Conservation (phyloP, 139 green algal species). For the Pycnococcus provasolii region DNA sequence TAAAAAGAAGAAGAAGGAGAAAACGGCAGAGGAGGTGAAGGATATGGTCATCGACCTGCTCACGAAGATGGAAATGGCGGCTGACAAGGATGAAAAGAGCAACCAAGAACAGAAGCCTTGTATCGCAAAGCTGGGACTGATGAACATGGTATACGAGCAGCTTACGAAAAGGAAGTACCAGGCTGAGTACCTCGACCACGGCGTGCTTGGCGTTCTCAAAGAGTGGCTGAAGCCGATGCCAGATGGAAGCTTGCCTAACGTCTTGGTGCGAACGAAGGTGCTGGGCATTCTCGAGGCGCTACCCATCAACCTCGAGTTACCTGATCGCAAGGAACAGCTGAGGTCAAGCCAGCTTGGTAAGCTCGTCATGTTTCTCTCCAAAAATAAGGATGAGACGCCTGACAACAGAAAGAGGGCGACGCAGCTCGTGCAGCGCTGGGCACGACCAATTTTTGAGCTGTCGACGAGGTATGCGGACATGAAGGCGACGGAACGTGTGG, state of each 20-base stretch:
- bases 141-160: background rate
- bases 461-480: background rate
- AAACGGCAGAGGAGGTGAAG: background rate
- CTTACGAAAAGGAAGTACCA: background rate
- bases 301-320: background rate
- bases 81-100: background rate
- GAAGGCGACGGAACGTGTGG: background rate
- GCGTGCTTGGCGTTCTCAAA: constrained; percentile 2
- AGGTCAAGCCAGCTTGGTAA: background rate
- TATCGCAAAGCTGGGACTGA: background rate
- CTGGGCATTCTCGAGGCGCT: background rate
- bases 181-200: background rate
- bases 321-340: background rate
- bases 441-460: background rate
- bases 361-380: background rate
- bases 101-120: background rate
- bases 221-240: constrained; percentile 7
- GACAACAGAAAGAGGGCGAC: background rate
- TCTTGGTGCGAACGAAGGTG: background rate
- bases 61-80: background rate
- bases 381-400: background rate
- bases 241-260: constrained; percentile 12
- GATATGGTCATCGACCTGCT: background rate
- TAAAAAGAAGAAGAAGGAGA: background rate
- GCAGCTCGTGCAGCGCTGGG: too few relatives aligned